Evolutionary conservation across 73 alveolate species (phyloP).

Genomic region (Symbiodinium natans): DNA sequence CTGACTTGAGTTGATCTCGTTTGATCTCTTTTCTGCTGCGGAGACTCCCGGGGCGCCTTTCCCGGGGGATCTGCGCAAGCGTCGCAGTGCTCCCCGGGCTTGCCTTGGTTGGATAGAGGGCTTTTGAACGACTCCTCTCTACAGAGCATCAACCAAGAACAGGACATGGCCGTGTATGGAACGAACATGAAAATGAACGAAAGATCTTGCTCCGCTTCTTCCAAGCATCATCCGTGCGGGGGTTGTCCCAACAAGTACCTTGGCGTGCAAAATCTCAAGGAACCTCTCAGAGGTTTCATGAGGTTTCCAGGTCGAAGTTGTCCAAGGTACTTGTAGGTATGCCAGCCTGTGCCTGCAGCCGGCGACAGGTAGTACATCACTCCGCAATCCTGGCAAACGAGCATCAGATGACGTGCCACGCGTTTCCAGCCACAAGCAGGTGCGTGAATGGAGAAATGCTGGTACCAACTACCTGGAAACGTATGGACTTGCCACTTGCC

Average conservation of each 20-base stretch:
- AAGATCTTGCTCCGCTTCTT: too few species aligned
- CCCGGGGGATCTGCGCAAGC: slow-evolving; percentile 90
- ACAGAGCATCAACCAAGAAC: neutral
- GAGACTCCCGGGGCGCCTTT: neutral
- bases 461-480: too few species aligned
- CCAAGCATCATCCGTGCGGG: slow-evolving; percentile 6
- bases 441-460: too few species aligned
- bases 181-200: too few species aligned
- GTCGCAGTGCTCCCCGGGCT: slow-evolving; percentile 62
- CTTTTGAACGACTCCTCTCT: too few species aligned
- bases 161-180: too few species aligned
- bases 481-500: too few species aligned
- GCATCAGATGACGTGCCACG: too few species aligned
- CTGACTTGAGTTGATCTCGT: too few species aligned
- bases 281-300: neutral
- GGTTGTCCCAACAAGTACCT: slow-evolving; percentile 68
- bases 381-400: slow-evolving; percentile 50
- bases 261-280: neutral
- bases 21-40: neutral
- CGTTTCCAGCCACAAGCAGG: too few species aligned
- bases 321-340: slow-evolving; percentile 40
- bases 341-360: slow-evolving; percentile 90
- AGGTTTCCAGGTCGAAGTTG: neutral
- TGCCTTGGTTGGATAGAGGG: neutral
- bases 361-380: slow-evolving; percentile 89